Base-by-base conservation (phyloP, 305 asterid species). In the Striga hermonthica region DNA sequence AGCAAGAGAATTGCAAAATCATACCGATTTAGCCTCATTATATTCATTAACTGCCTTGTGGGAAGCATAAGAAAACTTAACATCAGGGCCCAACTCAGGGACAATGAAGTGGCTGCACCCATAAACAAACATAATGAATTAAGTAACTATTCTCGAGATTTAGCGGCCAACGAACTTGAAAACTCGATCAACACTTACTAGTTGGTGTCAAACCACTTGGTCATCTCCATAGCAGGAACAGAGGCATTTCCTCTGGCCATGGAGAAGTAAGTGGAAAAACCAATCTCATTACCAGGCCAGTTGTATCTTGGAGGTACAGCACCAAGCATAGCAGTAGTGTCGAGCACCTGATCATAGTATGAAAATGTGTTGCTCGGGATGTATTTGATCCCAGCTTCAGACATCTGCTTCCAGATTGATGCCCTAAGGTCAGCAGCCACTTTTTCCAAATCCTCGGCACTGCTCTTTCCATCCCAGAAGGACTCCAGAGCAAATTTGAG, bases 171-270 rank as follows among this genome's bases (percentile, higher is more conserved):
- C 2, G 31, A 22, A 22, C 31, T 22, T 22, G 3, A 15, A 5
- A 13, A 60, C 57, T 5, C 57, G 61, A 35, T 22, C 4, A 44
- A 15, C 57, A 86, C 96, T 88, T 82, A 86, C 96, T 88, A 88
- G 87, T 88, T 86, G 75, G 96, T 88, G 72, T 88, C 96, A 3
- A 88, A 88, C 96, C 96, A 88, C 86, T 88, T 88, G 77, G 96
- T 88, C 96, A 88, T 88, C 64, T 88, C 96, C 96, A 88, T 88
- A 56, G 94, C 94, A 57, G 96, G 94, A 59, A 86, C 87, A 41
- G 96, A 79, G 67, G 91, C 94, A 65, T 88, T 86, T 65, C 96
- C 91, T 77, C 96, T 82, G 62, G 96, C 94, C 96, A 88, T 88
- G 54, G 96, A 88, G 75, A 88, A 88, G 82, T 81, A 88, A 72